Conservation (phyloP, 805 yeast genomes). For the Barnettozyma populi region DNA sequence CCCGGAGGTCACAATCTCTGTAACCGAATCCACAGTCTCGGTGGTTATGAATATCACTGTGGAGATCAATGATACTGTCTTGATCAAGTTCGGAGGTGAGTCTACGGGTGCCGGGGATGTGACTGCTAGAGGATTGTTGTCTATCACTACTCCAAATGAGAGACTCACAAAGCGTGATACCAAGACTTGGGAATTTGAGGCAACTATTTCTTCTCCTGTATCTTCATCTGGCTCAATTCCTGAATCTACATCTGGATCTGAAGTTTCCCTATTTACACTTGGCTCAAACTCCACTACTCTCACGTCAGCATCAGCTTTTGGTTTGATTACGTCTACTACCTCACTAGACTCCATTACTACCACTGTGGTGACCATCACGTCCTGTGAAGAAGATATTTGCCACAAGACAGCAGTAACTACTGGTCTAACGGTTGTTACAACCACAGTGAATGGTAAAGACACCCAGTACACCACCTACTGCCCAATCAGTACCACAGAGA, state of each 20-base stretch:
- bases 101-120: background rate
- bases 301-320: no score
- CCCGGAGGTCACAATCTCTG: constrained; percentile 1
- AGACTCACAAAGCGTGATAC: background rate
- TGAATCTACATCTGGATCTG: background rate
- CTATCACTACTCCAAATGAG: background rate
- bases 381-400: constrained; percentile 27
- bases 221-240: background rate
- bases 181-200: background rate
- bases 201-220: background rate
- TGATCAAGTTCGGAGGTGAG: background rate
- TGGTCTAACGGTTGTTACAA: constrained; percentile 28
- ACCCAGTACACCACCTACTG: constrained; percentile 26
- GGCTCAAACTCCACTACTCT: no score
- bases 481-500: constrained; percentile 6
- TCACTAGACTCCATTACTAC: background rate
- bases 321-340: background rate
- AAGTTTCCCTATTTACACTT: background rate
- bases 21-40: constrained; percentile 2
- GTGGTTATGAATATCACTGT: background rate
- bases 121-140: background rate
- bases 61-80: background rate
- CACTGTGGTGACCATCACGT: constrained; percentile 19
- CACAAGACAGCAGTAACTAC: constrained; percentile 25
- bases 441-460: constrained; percentile 24